These are phyloP conservation scores for Fusarium cyanostomum DNA, from an alignment of 2,329 filamentous ascomycete species.

Conservation along the genomic window DNA sequence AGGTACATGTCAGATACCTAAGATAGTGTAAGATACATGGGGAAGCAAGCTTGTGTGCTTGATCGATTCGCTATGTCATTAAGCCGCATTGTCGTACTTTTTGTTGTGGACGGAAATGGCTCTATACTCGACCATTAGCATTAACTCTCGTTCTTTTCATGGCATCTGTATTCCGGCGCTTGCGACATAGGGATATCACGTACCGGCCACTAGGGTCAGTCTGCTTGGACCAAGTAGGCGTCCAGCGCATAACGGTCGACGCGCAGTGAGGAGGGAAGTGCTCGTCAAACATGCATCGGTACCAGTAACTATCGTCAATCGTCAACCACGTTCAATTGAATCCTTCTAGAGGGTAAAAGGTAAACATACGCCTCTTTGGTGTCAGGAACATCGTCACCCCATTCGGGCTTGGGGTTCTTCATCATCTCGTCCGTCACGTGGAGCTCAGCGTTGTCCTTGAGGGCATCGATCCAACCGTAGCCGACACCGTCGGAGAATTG, in stretches of 20 bases:
- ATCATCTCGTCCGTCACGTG: slow-evolving; percentile 97
- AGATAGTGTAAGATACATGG: slow-evolving; percentile 39
- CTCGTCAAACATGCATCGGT: slow-evolving; percentile 98
- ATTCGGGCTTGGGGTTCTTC: slow-evolving; percentile 97
- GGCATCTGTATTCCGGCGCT: not conserved
- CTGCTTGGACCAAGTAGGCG: slow-evolving; percentile 96
- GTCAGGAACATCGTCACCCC: slow-evolving; percentile 91
- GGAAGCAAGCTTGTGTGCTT: slow-evolving; percentile 23
- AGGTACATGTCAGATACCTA: slow-evolving; percentile 25
- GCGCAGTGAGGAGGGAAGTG: slow-evolving; percentile 95
- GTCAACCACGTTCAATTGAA: slow-evolving; percentile 38
- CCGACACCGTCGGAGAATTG: slow-evolving; percentile 99
- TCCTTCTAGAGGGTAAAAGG: not conserved
- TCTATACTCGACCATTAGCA: slow-evolving; percentile 54
- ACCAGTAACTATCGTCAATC: slow-evolving; percentile 78
- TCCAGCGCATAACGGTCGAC: slow-evolving; percentile 94
- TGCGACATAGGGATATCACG: slow-evolving; percentile 24
- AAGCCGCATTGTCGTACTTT: slow-evolving; percentile 70
- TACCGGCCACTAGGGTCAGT: slow-evolving; percentile 92
- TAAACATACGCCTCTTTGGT: slow-evolving; percentile 87
- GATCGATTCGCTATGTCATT: slow-evolving; percentile 37
- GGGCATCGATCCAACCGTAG: slow-evolving; percentile 97
- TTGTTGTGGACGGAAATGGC: slow-evolving; percentile 79
- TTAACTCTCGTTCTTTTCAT: not conserved
- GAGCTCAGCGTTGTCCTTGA: slow-evolving; percentile 92